Evolutionary conservation across 176 grass and related monocot genomes (phyloP), one percentile per base, ranked within the genome.

Genomic region (Zizania latifolia): DNA sequence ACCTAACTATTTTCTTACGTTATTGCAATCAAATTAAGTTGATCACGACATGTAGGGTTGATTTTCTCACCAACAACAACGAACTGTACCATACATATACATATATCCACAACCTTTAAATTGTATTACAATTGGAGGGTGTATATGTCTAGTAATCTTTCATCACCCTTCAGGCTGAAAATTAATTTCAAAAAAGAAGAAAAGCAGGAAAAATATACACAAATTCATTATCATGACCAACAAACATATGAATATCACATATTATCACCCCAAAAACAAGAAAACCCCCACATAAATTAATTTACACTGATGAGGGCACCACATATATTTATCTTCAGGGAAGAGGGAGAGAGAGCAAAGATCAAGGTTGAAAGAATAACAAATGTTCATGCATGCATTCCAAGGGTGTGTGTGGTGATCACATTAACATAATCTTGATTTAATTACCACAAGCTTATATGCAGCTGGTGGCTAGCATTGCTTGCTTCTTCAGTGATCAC

Each of bases 371-470:
- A 81, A 82, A 83, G 83, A 92, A 92, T 93, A 93, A 93, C 84
- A 93, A 87, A 93, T 93, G 84, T 87, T 65, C 85, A 62, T 88
- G 70, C 57, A 89, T 82, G 30, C n/a, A n/a, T n/a, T n/a, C 21
- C 83, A 56, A 65, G 61, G 54, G 56, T 72, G 68, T 79, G 15
- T 26, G n/a, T n/a, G n/a, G n/a, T n/a, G 54, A 78, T 45, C 39
- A 33, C 72, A 72, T 54, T 76, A 83, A 70, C 72, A 81, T 82
- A 31, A 77, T 36, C 41, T 50, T 1, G 2, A 45, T 55, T 63
- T 73, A 71, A 68, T 86, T 82, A 82, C 79, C 77, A 81, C 23
- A 13, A 76, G 54, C n/a, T n/a, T n/a, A n/a, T n/a, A 17, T 2
- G 44, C 17, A 51, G 46, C 46, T 50, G n/a, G n/a, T 19, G 10